Evolutionary conservation across 176 grass and related monocot species (phyloP).

Genomic region (Poa pratensis): DNA sequence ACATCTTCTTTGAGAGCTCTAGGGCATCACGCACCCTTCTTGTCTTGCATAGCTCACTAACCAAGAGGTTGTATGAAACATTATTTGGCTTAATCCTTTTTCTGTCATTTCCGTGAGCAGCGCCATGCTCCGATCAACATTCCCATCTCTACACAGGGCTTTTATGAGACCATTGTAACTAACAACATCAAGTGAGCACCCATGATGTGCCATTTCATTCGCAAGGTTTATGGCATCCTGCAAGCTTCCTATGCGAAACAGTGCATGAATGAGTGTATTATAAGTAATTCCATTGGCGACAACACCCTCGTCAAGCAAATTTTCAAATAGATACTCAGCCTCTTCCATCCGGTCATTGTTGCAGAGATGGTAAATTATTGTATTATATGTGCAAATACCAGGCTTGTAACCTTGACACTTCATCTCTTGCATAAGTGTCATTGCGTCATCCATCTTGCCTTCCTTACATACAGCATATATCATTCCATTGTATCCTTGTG

Average conservation of each 20-base stretch:
- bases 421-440: slow-evolving; percentile 74
- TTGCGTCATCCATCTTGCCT: slow-evolving; percentile 59
- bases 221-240: slow-evolving; percentile 66
- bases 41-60: slow-evolving; percentile 74
- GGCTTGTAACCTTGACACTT: slow-evolving; percentile 69
- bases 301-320: slow-evolving; percentile 70
- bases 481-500: slow-evolving; percentile 80
- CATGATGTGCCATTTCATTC: slow-evolving; percentile 80
- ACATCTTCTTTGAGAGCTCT: slow-evolving; percentile 81
- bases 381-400: slow-evolving; percentile 85
- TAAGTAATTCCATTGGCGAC: slow-evolving; percentile 81
- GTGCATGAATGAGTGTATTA: slow-evolving; percentile 78
- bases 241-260: slow-evolving; percentile 61
- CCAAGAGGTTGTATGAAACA: slow-evolving; percentile 84
- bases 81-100: slow-evolving; percentile 88
- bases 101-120: slow-evolving; percentile 77
- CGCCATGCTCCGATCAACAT: slow-evolving; percentile 55
- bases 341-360: slow-evolving; percentile 62
- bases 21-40: slow-evolving; percentile 76
- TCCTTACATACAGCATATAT: slow-evolving; percentile 83
- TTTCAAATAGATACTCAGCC: slow-evolving; percentile 63
- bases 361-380: slow-evolving; percentile 82
- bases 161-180: slow-evolving; percentile 93
- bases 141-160: slow-evolving; percentile 77
- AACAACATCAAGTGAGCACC: slow-evolving; percentile 71